phyloP scores from a whole-genome alignment of 306 rosid genomes.

The Neltuma alba region DNA sequence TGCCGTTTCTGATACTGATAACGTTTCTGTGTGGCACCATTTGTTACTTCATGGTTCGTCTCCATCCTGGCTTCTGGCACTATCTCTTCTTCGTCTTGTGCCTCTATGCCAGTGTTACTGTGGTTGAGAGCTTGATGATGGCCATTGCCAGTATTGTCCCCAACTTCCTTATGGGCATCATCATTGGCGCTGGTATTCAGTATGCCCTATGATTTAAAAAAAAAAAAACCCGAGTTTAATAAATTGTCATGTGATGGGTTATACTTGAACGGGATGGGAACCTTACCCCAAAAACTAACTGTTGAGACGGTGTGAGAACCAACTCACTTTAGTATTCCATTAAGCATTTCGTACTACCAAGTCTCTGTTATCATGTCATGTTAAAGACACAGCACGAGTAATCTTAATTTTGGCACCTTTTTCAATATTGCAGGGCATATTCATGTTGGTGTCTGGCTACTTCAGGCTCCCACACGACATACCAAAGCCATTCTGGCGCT shows the following conservation, averaged over 20 bases:
- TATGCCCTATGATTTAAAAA: too few relatives aligned
- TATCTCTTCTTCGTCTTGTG: constrained; percentile 86
- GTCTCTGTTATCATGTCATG: too few relatives aligned
- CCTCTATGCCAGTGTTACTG: constrained; percentile 97
- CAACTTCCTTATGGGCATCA: constrained; percentile 97
- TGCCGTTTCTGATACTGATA: constrained; percentile 80
- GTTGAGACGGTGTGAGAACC: too few relatives aligned
- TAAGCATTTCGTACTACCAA: too few relatives aligned
- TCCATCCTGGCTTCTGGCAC: constrained; percentile 91
- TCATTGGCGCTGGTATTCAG: constrained; percentile 99
- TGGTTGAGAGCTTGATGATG: constrained; percentile 98
- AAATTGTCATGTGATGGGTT: too few relatives aligned
- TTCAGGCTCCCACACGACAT: constrained; percentile 98
- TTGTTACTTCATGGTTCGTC: constrained; percentile 94
- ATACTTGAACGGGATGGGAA: too few relatives aligned
- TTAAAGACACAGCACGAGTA: not conserved
- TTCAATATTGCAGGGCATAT: constrained; percentile 73
- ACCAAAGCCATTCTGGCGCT: constrained; percentile 97
- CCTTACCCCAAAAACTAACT: too few relatives aligned
- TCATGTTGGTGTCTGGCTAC: constrained; percentile 98
- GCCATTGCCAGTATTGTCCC: constrained; percentile 95
- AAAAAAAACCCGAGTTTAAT: too few relatives aligned
- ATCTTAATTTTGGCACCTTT: not conserved
- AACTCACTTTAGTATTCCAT: too few relatives aligned
- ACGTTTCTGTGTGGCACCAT: constrained; percentile 91